Percentiles rank a stretch among this genome's conserved stretches.
Evolutionary conservation across 225 moss, liverwort and hornwort species (phyloP).

Genomic region (Physcomitrellopsis africana): DNA sequence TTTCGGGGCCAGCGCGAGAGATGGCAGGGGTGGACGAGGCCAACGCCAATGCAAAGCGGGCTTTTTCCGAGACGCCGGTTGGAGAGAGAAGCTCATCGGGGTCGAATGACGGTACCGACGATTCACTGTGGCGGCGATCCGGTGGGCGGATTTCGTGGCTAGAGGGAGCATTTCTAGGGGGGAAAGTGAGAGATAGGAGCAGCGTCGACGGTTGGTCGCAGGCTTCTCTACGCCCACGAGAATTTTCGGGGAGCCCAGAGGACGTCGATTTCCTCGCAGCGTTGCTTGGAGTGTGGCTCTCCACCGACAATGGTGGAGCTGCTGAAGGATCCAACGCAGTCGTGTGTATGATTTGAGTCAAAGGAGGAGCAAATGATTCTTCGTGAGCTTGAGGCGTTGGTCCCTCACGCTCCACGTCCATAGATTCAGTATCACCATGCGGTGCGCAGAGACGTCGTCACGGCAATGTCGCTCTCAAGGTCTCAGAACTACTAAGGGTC

Average conservation of each 20-base stretch:
- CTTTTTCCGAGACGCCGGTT: constrained; percentile 35
- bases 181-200: not conserved
- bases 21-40: constrained; percentile 23
- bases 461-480: too few species aligned
- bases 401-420: constrained; percentile 46
- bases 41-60: constrained; percentile 29
- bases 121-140: constrained; percentile 16
- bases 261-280: too few species aligned
- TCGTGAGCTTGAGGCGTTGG: not conserved
- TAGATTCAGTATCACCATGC: constrained; percentile 32
- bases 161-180: not conserved
- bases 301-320: too few species aligned
- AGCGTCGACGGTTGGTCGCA: not conserved
- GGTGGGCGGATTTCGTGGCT: too few species aligned
- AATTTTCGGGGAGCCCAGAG: too few species aligned
- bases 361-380: not conserved
- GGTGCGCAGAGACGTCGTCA: not conserved
- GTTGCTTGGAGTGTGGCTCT: too few species aligned
- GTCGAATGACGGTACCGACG: constrained; percentile 31
- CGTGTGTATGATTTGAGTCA: not conserved
- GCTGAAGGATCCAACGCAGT: too few species aligned
- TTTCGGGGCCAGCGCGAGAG: constrained; percentile 20
- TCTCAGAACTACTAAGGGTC: too few species aligned
- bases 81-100: constrained; percentile 34
- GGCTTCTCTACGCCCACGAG: too few species aligned